These are phyloP conservation scores for Pseudonitzschia multistriata DNA, from an alignment of 108 stramenopile species.

Conservation along the genomic window DNA sequence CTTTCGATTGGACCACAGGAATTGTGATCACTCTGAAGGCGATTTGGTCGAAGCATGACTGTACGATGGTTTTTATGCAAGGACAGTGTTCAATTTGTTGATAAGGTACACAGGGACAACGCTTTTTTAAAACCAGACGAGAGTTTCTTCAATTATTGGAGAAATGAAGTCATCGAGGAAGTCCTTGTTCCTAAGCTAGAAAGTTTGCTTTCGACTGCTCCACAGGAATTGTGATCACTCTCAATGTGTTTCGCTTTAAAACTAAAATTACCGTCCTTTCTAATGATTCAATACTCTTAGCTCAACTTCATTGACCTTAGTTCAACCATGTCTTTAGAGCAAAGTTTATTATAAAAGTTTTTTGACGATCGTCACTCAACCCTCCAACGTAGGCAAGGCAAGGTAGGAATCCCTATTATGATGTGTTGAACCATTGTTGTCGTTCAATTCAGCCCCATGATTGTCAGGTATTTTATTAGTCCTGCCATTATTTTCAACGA, in stretches of 20 bases:
- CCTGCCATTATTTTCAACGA: conserved; percentile 8
- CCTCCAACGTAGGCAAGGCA: conserved; percentile 11
- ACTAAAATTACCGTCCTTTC: background rate
- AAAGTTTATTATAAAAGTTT: background rate
- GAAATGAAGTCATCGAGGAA: conserved; percentile 20
- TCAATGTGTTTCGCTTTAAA: background rate
- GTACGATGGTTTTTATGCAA: conserved; percentile 32
- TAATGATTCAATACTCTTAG: no score
- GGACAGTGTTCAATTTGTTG: conserved; percentile 23
- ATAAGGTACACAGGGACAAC: conserved; percentile 21
- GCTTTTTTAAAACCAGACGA: conserved; percentile 42
- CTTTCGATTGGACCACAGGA: background rate
- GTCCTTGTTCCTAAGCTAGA: conserved; percentile 22
- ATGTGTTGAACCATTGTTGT: background rate
- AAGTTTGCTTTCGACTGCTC: background rate
- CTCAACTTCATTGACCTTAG: no score
- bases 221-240: background rate
- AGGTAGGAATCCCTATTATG: conserved; percentile 17
- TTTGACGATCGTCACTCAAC: background rate
- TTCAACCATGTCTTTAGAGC: background rate
- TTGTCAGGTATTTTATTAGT: background rate
- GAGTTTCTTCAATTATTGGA: conserved; percentile 67
- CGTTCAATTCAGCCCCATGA: conserved; percentile 14
- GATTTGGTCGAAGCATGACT: conserved; percentile 15
- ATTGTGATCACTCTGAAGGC: no score